Evolutionary conservation across 768 basidiomycete species (phyloP), one percentile per base, ranked within the genome.

Genomic region (Auricularia sp.): DNA sequence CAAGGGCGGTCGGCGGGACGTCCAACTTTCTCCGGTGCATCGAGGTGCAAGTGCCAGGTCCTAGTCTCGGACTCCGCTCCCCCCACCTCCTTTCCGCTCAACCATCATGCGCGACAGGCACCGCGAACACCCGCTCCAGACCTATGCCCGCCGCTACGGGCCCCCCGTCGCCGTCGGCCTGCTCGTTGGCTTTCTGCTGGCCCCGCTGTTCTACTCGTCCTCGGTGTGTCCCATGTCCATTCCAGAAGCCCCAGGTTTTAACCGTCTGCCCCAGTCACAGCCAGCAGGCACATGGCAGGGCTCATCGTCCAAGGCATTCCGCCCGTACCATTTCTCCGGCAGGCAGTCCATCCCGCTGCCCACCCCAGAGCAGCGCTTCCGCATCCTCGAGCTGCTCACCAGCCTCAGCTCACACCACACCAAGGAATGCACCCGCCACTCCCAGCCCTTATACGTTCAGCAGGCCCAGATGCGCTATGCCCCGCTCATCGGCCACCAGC

Each of bases 351-450:
- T 91, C 56, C 81, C 84, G 34, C 79, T 90, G 1, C 96, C 96
- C 1, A 91, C 90, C 0, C 73, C 87, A 12, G 86, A 88, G 56
- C 93, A 98, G 74, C 88, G 97, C 14, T 80, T 80, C 34, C 88
- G 94, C 29, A 86, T 98, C 12, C 83, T 98, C 42, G 86, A 93
- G 64, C 83, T 98, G 62, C 81, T 99, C 64, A 89, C 89, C 35
- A 87, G 88, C 3, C 83, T 99, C 59, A 86, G 93, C 0, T 86
- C 93, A 0, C 93, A 97, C 72, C 88, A 98, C 74, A 98, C 97
- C 21, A 87, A 87, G 64, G 88, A 95, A 76, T 98, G 95, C 77
- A 92, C 91, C 7, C 84, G 91, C 62, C 80, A 83, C 69, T 80
- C 91, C 3, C 96, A 98, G 73, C 84, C 87, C 6, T 79, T 91